Evolutionary conservation across 768 basidiomycete species (phyloP).

Genomic region (Boletus eberwhitei): DNA sequence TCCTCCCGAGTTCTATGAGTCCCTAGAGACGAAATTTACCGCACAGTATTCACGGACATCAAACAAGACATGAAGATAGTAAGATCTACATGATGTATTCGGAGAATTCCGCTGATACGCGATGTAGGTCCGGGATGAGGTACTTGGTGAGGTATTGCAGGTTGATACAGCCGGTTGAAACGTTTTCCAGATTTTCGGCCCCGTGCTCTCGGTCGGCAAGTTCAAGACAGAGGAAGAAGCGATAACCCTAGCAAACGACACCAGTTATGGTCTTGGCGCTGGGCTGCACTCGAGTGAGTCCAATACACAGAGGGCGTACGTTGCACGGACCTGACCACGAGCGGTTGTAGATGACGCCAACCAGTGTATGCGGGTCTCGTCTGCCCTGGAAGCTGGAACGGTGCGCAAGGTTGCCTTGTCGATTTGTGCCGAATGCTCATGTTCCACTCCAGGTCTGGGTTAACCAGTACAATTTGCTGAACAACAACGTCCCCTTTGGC

Average conservation of each 20-base stretch:
- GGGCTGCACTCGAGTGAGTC: slow-evolving; percentile 81
- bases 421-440: slow-evolving; percentile 2
- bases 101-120: slow-evolving; percentile 22
- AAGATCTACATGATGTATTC: slow-evolving; percentile 23
- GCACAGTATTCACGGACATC: slow-evolving; percentile 77
- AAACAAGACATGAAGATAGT: slow-evolving; percentile 84
- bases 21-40: slow-evolving; percentile 3
- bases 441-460: slow-evolving; percentile 68
- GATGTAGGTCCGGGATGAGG: slow-evolving; percentile 32
- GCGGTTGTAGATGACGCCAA: slow-evolving; percentile 63
- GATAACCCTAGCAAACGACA: slow-evolving; percentile 80
- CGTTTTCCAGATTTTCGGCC: slow-evolving; percentile 79
- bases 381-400: slow-evolving; percentile 84
- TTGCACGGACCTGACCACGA: slow-evolving; percentile 1
- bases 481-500: slow-evolving; percentile 91
- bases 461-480: slow-evolving; percentile 82
- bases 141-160: slow-evolving; percentile 11
- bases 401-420: slow-evolving; percentile 39
- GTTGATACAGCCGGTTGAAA: slow-evolving; percentile 10
- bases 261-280: slow-evolving; percentile 87
- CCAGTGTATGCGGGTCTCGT: slow-evolving; percentile 87
- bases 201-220: slow-evolving; percentile 77
- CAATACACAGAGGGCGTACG: not conserved
- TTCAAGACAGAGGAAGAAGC: slow-evolving; percentile 90
- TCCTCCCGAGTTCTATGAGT: slow-evolving; percentile 5